Conservation (phyloP, 2,329 filamentous ascomycete species). For the Phaeoacremonium minimum region DNA sequence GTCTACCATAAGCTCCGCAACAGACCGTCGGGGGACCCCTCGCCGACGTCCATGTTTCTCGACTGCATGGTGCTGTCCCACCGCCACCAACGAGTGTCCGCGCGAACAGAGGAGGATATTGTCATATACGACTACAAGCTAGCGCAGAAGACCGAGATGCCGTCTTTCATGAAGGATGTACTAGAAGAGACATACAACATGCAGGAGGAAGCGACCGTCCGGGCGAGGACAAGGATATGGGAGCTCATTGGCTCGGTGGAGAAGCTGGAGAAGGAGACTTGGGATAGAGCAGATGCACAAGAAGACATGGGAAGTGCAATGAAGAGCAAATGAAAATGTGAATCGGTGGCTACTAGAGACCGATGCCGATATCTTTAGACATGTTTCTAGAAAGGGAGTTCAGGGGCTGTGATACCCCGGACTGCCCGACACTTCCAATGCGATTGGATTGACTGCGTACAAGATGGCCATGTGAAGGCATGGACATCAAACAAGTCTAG, state of each 20-base stretch:
- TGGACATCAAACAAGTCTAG: no score
- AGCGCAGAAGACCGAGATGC: slow-evolving; percentile 30
- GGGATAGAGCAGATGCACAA: slow-evolving; percentile 67
- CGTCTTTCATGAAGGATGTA: slow-evolving; percentile 32
- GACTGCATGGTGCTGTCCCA: slow-evolving; percentile 71
- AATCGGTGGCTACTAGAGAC: background rate
- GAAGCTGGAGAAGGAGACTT: slow-evolving; percentile 65
- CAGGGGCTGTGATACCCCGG: slow-evolving; percentile 7
- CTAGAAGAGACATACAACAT: slow-evolving; percentile 28
- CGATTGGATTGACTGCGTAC: no score
- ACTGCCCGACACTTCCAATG: no score
- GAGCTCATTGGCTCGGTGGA: slow-evolving; percentile 55
- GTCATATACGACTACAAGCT: slow-evolving; percentile 65
- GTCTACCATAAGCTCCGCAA: slow-evolving; percentile 74
- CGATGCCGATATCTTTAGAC: background rate
- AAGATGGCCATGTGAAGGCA: no score
- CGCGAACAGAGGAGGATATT: slow-evolving; percentile 72
- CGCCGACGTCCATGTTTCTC: slow-evolving; percentile 51
- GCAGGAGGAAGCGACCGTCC: slow-evolving; percentile 52
- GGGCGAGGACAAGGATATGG: slow-evolving; percentile 48
- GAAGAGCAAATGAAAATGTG: slow-evolving; percentile 4
- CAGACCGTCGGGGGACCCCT: slow-evolving; percentile 35
- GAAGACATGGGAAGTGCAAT: slow-evolving; percentile 58
- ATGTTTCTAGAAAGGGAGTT: background rate
- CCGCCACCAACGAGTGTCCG: slow-evolving; percentile 65